Base-by-base conservation (phyloP, 441 rosid genomes). In the Kokia cookei region DNA sequence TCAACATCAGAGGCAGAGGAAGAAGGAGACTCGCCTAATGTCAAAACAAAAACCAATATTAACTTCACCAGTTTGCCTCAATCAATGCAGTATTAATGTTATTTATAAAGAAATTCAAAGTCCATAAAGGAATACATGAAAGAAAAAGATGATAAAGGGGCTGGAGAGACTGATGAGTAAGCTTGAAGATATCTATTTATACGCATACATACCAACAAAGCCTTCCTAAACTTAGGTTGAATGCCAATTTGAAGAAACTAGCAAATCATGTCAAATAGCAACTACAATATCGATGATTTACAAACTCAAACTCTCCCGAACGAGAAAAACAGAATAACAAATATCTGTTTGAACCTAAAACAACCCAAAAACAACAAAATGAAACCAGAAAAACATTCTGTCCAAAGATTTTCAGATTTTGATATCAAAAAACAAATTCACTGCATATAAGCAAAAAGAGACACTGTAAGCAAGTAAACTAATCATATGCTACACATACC, bases 1-100 rank as follows among this genome's bases (percentile, higher is more conserved):
- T 93, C 98, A 58, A 96, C 86, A 82, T 93, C 97, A 48, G 99
- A 96, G 66, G 94, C 98, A 83, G 99, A 91, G 70, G 99, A 96
- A 72, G 99, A 92, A 78, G 99, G 97, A 78, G 99, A 96, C 77
- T 93, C 99, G 32, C 97, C 99, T 96, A 84, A 83, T 62, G 75
- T 22, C 65, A 42, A 73, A 50, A 78, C 72, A 45, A 75, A 66
- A 58, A 75, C 43, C 65, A 80, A 24, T 66, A 57, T 13, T 27
- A 22, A 40, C 24, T 47, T 32, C 29, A 2, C 12, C 26, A 4
- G 47, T 62, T 37, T 13, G 68, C 69, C 71, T 60, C 72, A 61
- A 35, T 27, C 65, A 78, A 35, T 64, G 73, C 61, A 66, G 75
- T 69, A 69, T 12, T 4, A 67, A 62, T 73, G 22, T 53, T 55